Percentiles rank a stretch among this genome's conserved stretches.
These are phyloP conservation scores for Pleurozium schreberi DNA, from an alignment of 225 moss, liverwort and hornwort genomes.

Conservation along the genomic window DNA sequence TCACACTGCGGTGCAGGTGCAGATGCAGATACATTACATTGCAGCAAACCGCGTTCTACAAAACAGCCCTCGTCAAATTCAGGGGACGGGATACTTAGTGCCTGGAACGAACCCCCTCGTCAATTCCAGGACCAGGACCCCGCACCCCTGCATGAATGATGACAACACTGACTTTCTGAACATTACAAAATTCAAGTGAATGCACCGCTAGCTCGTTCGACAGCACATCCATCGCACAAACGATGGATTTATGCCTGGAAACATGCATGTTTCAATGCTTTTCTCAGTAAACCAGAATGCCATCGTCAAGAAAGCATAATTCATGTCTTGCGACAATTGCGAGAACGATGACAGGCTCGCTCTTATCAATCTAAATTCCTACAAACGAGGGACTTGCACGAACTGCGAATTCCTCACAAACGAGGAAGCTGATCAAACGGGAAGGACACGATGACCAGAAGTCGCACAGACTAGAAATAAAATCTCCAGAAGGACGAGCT, in stretches of 20 bases:
- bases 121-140: background rate
- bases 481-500: background rate
- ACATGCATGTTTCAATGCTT: background rate
- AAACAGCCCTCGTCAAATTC: background rate
- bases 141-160: background rate
- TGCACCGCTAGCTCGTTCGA: background rate
- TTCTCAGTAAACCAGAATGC: background rate
- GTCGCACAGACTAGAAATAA: background rate
- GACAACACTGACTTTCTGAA: background rate
- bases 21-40: slow-evolving; percentile 35
- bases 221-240: background rate
- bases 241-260: background rate
- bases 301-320: background rate
- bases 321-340: background rate
- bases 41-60: slow-evolving; percentile 3
- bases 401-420: background rate
- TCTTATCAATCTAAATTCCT: background rate
- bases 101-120: background rate
- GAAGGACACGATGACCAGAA: background rate
- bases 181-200: background rate
- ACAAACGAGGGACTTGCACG: background rate
- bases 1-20: slow-evolving; percentile 43
- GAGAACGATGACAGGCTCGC: background rate
- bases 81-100: too few relatives aligned
- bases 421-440: background rate